A percentile compares a stretch with the other conserved stretches of the same genome.
Evolutionary conservation across 352 stramenopile species (phyloP).

Genomic region (Thraustochytrium striatum): DNA sequence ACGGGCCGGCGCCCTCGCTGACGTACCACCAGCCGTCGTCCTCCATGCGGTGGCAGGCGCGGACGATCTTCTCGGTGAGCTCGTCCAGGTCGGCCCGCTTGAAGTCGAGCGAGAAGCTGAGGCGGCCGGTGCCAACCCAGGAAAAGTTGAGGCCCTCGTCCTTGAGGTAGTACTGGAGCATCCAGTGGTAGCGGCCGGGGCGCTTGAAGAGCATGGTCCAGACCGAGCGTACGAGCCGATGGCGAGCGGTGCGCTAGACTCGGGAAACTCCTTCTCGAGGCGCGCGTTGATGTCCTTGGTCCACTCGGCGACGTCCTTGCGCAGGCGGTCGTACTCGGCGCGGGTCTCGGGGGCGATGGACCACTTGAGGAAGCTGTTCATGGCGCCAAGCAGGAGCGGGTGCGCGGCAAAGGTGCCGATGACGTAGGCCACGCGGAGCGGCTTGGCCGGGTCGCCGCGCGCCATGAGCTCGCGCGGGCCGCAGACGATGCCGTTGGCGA

Average conservation of each 20-base stretch:
- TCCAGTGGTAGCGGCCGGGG: conserved; percentile 55
- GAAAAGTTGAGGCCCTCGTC: conserved; percentile 51
- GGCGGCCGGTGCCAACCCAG: conserved; percentile 54
- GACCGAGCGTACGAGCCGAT: conserved; percentile 52
- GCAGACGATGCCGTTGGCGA: conserved; percentile 54
- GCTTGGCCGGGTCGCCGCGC: conserved; percentile 50
- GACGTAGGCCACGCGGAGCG: conserved; percentile 52
- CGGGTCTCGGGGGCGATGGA: conserved; percentile 18
- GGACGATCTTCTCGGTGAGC: conserved; percentile 41
- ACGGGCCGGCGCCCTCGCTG: neutral
- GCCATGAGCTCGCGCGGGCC: conserved; percentile 49
- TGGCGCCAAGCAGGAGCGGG: conserved; percentile 50
- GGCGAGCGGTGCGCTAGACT: conserved; percentile 40
- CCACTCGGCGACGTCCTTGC: conserved; percentile 47
- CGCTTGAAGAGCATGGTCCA: conserved; percentile 55
- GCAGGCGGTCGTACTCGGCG: conserved; percentile 49
- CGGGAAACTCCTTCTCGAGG: conserved; percentile 30
- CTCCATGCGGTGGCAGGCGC: conserved; percentile 45
- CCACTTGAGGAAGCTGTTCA: conserved; percentile 53
- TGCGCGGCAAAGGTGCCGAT: conserved; percentile 54
- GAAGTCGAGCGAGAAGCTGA: conserved; percentile 54
- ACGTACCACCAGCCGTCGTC: conserved; percentile 50
- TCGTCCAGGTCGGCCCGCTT: conserved; percentile 44
- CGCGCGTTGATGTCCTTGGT: conserved; percentile 40
- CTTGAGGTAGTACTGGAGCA: conserved; percentile 56